Evolutionary conservation across 768 basidiomycete genomes (phyloP), one percentile per base, ranked within the genome.

Genomic region (Pisolithus tinctorius): DNA sequence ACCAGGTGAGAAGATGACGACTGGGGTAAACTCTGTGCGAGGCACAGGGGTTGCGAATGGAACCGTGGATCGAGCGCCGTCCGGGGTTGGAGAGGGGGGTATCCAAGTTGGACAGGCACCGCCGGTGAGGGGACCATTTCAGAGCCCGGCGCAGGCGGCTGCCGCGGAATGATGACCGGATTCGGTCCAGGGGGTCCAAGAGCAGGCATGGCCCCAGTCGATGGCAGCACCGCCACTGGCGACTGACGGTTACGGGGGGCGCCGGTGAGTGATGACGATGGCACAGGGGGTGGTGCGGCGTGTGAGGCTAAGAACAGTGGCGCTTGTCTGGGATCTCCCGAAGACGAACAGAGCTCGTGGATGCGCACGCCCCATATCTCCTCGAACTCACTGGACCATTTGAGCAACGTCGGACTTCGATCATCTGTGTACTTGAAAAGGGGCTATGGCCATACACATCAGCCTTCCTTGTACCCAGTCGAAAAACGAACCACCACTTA

Each of bases 281-380:
- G 62, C 23, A 34, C 34, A 34, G 72, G 71, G 14, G 73, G 72
- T 4, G 36, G 71, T 7, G 53, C 50, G 26, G 58, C 50, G 23
- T 47, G 47, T 30, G 59, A 47, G 43, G 55, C 60, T n/a, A 47
- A 25, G 36, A 53, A 63, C 23, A 57, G 31, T 14, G 55, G 56
- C 16, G 55, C 56, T n/a, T 57, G 56, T 17, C 50, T 52, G 48
- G 51, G 38, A 39, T 58, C 54, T 26, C 51, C 51, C 29, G 59
- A 55, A 45, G 58, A 50, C 14, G 69, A 36, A 67, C 74, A 50
- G 71, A 69, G 50, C 47, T 83, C 81, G 26, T 71, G 69, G 26
- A 82, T 74, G 51, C 74, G 74, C 49, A 82, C 78, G 20, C 86
- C 86, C 78, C 80, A 85, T 17, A 77, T 63, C 52, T 82, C 82